Conservation (phyloP, 2,329 filamentous ascomycete genomes). For the Thielaviopsis ethacetica region DNA sequence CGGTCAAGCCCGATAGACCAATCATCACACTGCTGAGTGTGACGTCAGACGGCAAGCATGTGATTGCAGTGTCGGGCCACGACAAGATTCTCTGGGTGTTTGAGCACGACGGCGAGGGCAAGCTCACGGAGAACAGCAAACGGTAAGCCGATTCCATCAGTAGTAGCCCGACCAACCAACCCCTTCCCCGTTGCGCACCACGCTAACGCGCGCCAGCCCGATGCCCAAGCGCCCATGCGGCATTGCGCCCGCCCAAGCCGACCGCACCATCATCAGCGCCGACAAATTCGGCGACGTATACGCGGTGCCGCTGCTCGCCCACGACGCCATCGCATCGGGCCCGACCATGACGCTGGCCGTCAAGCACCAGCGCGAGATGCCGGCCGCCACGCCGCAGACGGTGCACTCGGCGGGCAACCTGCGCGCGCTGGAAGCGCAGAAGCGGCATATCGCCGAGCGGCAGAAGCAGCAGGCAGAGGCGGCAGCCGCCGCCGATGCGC, state of each 20-base stretch:
- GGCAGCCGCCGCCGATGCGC: conserved; percentile 15
- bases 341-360: conserved; percentile 13
- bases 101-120: conserved; percentile 42
- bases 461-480: conserved; percentile 16
- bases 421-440: conserved; percentile 42
- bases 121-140: conserved; percentile 50
- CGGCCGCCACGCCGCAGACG: conserved; percentile 40
- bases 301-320: conserved; percentile 53
- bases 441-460: conserved; percentile 25
- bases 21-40: conserved; percentile 53
- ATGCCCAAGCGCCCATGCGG: conserved; percentile 87
- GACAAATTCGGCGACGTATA: conserved; percentile 99
- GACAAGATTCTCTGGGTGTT: conserved; percentile 87
- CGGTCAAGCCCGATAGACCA: conserved; percentile 33
- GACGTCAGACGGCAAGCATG: conserved; percentile 46
- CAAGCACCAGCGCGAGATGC: conserved; percentile 24
- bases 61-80: conserved; percentile 70
- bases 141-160: no score
- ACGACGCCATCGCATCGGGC: conserved; percentile 13
- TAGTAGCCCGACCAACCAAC: no score
- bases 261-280: conserved; percentile 58
- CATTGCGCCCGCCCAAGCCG: conserved; percentile 52
- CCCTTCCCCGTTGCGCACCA: no score
- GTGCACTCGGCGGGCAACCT: conserved; percentile 50
- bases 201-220: conserved; percentile 32